Evolutionary conservation across 495 filamentous ascomycete genomes (phyloP).

Genomic region (Clohesyomyces aquaticus): DNA sequence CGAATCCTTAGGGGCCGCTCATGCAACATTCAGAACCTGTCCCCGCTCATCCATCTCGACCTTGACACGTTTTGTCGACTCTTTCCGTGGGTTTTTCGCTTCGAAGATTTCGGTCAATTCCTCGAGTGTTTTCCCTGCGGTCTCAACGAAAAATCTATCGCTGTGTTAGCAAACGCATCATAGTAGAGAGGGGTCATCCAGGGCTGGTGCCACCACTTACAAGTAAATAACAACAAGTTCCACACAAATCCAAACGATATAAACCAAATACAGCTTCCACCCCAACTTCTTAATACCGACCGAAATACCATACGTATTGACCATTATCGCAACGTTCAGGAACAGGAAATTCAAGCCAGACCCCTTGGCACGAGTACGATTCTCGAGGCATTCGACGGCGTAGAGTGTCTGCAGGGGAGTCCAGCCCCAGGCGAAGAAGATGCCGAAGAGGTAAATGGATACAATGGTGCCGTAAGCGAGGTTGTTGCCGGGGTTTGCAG

Average conservation of each 20-base stretch:
- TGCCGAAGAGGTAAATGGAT: constrained; percentile 35
- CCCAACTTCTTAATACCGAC: constrained; percentile 32
- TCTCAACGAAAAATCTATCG: constrained; percentile 20
- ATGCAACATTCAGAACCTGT: constrained; percentile 22
- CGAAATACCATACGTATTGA: constrained; percentile 29
- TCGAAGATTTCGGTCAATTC: constrained; percentile 26
- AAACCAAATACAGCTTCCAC: constrained; percentile 36
- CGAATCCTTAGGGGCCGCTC: too few relatives aligned
- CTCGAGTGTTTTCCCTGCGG: constrained; percentile 19
- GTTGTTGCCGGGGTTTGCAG: constrained; percentile 25
- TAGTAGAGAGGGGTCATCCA: too few relatives aligned
- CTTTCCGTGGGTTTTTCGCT: constrained; percentile 8
- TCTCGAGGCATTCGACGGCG: constrained; percentile 29
- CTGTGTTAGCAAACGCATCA: too few relatives aligned
- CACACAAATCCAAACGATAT: constrained; percentile 28
- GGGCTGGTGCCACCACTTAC: too few relatives aligned
- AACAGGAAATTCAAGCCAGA: constrained; percentile 32
- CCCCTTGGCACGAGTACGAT: constrained; percentile 31
- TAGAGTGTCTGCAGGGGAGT: constrained; percentile 35
- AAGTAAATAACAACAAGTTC: constrained; percentile 17
- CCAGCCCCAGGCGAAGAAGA: constrained; percentile 33
- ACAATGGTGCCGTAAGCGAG: constrained; percentile 31
- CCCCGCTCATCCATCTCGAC: constrained; percentile 12
- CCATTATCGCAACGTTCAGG: constrained; percentile 32
- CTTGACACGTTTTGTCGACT: constrained; percentile 15